Percentiles rank a stretch among this genome's conserved stretches.
Evolutionary conservation across 148 eudicot species (phyloP).

Genomic region (Nyssa sinensis): DNA sequence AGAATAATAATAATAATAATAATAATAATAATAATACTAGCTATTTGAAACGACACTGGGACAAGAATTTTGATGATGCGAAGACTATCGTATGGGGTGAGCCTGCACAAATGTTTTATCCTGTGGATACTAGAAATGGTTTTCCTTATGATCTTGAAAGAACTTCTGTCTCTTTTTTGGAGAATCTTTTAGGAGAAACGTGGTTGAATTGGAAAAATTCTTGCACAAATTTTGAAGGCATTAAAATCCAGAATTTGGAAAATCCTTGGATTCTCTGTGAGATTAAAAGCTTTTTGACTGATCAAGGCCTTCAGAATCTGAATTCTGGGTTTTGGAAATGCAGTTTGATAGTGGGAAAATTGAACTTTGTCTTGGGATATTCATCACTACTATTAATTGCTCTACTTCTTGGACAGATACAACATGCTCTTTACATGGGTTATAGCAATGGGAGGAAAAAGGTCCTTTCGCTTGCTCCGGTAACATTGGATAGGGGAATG

Average conservation of each 20-base stretch:
- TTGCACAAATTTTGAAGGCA: constrained; percentile 41
- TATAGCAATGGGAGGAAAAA: constrained; percentile 16
- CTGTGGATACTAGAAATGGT: constrained; percentile 23
- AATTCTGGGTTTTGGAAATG: constrained; percentile 49
- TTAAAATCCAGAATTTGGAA: constrained; percentile 21
- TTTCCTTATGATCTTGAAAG: constrained; percentile 21
- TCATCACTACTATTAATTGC: constrained; percentile 38
- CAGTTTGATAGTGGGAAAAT: constrained; percentile 58
- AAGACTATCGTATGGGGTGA: constrained; percentile 51
- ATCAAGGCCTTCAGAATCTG: constrained; percentile 34
- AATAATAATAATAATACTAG: constrained; percentile 19
- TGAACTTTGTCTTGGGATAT: constrained; percentile 54
- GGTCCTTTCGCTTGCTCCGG: constrained; percentile 28
- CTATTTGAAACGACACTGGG: constrained; percentile 21
- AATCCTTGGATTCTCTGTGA: constrained; percentile 70
- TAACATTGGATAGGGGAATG: constrained; percentile 28
- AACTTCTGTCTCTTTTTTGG: constrained; percentile 32
- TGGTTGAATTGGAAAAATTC: constrained; percentile 50
- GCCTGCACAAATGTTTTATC: constrained; percentile 41
- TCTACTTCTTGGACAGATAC: constrained; percentile 47
- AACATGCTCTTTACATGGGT: constrained; percentile 29
- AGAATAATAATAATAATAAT: constrained; percentile 18
- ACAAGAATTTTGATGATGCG: constrained; percentile 29
- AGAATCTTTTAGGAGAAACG: constrained; percentile 39
- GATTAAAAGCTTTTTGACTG: constrained; percentile 35